Percentiles rank a stretch among this genome's conserved stretches.
phyloP scores from a whole-genome alignment of 257 asterid species.

The Asclepias syriaca region DNA sequence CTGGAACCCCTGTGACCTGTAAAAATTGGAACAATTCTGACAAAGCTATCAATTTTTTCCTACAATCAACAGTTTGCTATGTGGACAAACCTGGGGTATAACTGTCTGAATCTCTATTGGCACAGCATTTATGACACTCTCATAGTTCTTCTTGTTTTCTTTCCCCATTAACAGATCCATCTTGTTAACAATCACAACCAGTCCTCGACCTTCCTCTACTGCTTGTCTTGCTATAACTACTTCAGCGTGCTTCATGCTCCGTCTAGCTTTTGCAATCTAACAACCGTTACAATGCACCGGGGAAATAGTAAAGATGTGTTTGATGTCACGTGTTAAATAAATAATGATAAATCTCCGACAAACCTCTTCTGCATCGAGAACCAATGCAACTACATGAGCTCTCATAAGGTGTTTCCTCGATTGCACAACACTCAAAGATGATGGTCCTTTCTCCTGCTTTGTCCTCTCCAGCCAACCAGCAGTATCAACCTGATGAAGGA shows the following conservation, averaged over 20 bases:
- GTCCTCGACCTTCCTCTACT: conserved; percentile 89
- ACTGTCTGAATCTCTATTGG: conserved; percentile 92
- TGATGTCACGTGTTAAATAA: no score
- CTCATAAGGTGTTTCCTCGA: conserved; percentile 96
- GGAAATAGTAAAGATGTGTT: background rate
- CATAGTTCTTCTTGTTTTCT: conserved; percentile 45
- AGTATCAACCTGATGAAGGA: conserved; percentile 73
- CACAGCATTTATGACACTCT: conserved; percentile 56
- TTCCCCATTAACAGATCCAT: conserved; percentile 75
- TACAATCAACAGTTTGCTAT: background rate
- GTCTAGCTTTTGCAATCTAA: conserved; percentile 61
- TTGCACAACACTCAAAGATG: conserved; percentile 88
- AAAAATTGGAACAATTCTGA: background rate
- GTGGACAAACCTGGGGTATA: conserved; percentile 70
- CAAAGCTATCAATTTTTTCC: background rate
- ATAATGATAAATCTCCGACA: conserved; percentile 15
- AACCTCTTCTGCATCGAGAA: conserved; percentile 96
- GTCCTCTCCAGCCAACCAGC: conserved; percentile 99
- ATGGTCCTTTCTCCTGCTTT: conserved; percentile 87
- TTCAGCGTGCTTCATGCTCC: conserved; percentile 94
- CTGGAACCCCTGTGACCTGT: conserved; percentile 87
- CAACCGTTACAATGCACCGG: conserved; percentile 14
- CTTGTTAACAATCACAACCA: conserved; percentile 87
- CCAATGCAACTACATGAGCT: conserved; percentile 92
- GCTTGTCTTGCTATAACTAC: conserved; percentile 96